These are phyloP conservation scores for Ustilago curta DNA, from an alignment of 1,284 basidiomycete genomes.

Conservation along the genomic window DNA sequence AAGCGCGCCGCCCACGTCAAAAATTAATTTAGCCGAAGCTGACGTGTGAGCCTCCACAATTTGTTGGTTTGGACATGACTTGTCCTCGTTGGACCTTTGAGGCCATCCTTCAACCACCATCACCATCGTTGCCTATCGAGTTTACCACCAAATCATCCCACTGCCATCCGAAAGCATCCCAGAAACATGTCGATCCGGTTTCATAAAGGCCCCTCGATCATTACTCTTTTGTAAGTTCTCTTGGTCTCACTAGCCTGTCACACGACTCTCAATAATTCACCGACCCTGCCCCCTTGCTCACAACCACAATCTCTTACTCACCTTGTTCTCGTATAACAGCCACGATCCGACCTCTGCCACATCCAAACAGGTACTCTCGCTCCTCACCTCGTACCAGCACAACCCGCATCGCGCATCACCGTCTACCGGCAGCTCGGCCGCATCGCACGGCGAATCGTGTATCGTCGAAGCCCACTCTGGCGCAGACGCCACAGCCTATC, in stretches of 20 bases:
- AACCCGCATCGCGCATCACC: conserved; percentile 7
- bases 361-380: conserved; percentile 35
- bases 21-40: background rate
- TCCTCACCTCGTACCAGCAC: conserved; percentile 26
- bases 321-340: background rate
- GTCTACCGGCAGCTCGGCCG: background rate
- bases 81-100: too few relatives aligned
- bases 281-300: background rate
- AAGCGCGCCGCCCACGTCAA: too few relatives aligned
- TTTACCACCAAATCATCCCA: too few relatives aligned
- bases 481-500: conserved; percentile 24
- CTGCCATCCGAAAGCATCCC: too few relatives aligned
- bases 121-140: background rate
- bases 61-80: too few relatives aligned
- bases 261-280: background rate
- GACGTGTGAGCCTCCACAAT: conserved; percentile 8
- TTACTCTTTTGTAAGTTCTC: conserved; percentile 43
- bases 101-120: too few relatives aligned
- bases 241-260: background rate
- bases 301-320: background rate
- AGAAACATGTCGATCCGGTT: conserved; percentile 41
- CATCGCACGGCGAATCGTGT: conserved; percentile 28
- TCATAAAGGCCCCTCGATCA: conserved; percentile 41
- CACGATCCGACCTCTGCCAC: conserved; percentile 25
- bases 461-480: conserved; percentile 30